These are phyloP conservation scores for Tinospora cordifolia DNA, from an alignment of 164 flowering plant genomes.

Conservation along the genomic window DNA sequence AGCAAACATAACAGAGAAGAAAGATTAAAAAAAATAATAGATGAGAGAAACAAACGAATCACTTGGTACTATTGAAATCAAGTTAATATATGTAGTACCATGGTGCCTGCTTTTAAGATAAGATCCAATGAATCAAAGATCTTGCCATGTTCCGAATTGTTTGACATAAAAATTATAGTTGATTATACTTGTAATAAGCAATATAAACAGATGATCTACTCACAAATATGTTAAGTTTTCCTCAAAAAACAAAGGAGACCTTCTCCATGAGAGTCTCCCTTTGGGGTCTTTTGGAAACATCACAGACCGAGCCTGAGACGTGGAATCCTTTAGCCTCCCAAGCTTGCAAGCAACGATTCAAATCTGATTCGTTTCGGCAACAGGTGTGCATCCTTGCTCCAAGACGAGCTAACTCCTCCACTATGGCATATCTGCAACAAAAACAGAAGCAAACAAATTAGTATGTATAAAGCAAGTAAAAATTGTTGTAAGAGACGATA, in stretches of 20 bases:
- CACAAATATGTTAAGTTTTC: constrained; percentile 48
- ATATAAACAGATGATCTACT: background rate
- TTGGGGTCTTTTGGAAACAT: constrained; percentile 26
- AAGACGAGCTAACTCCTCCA: constrained; percentile 48
- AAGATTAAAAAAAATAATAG: too few relatives aligned
- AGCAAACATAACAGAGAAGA: too few relatives aligned
- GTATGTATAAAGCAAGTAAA: background rate
- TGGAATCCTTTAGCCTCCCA: constrained; percentile 40
- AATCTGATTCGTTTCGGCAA: constrained; percentile 32
- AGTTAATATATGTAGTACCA: too few relatives aligned
- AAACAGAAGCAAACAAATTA: background rate
- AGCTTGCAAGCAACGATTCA: too few relatives aligned
- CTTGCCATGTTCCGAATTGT: too few relatives aligned
- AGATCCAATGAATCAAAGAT: too few relatives aligned
- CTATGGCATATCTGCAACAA: constrained; percentile 31
- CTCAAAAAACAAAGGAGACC: constrained; percentile 36
- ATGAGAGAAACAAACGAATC: too few relatives aligned
- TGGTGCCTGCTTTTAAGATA: too few relatives aligned
- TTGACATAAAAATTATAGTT: too few relatives aligned
- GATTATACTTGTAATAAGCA: too few relatives aligned
- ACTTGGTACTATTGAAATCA: too few relatives aligned
- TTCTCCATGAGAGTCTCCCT: constrained; percentile 37
- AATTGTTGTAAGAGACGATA: background rate
- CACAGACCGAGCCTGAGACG: constrained; percentile 48
- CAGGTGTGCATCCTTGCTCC: constrained; percentile 49